Conservation (phyloP, 1,284 basidiomycete species). For the Rhodotorula sp. region DNA sequence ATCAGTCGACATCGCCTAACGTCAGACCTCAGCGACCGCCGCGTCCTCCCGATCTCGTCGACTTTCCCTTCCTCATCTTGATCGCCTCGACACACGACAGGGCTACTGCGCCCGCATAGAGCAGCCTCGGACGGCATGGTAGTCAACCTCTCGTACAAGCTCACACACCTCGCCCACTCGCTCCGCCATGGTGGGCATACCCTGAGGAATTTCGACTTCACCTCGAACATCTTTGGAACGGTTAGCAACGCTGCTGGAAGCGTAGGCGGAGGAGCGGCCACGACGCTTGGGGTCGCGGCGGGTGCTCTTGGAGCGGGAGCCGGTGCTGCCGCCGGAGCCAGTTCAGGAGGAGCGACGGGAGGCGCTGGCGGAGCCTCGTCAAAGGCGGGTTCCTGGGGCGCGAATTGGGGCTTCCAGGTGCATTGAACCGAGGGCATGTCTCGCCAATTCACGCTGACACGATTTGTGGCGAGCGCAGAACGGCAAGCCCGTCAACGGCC, state of each 20-base stretch:
- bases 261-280: background rate
- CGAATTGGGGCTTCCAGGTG: conserved; percentile 35
- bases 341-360: conserved; percentile 20
- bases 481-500: conserved; percentile 21
- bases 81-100: background rate
- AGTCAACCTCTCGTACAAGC: conserved; percentile 37
- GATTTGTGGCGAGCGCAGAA: conserved; percentile 1
- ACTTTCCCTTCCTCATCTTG: background rate
- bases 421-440: background rate
- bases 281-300: conserved; percentile 14
- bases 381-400: conserved; percentile 32
- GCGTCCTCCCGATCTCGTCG: too few species aligned
- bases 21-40: too few species aligned
- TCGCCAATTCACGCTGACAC: background rate
- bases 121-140: conserved; percentile 22
- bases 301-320: conserved; percentile 26
- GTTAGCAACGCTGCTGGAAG: conserved; percentile 18
- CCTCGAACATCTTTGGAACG: conserved; percentile 26
- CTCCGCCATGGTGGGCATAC: conserved; percentile 41
- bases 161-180: conserved; percentile 41
- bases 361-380: conserved; percentile 29
- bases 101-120: background rate
- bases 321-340: conserved; percentile 13
- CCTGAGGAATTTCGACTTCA: conserved; percentile 32
- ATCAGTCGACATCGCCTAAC: background rate